Evolutionary conservation across 306 rosid species (phyloP).

Genomic region (Cicer judaicum): DNA sequence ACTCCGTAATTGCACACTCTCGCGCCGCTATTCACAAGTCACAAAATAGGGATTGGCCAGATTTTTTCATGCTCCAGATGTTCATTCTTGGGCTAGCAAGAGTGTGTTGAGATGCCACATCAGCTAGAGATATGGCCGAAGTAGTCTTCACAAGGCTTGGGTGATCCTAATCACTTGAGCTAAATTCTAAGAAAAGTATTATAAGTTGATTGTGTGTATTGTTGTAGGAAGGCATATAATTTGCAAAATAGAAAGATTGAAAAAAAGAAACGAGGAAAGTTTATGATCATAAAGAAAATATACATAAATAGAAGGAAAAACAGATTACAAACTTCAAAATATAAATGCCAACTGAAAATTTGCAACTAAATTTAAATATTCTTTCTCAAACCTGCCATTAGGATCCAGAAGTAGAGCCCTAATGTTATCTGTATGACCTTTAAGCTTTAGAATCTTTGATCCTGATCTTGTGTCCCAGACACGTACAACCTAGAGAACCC

Average conservation of each 20-base stretch:
- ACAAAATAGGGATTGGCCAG: neutral
- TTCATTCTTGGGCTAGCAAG: neutral
- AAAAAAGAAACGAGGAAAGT: neutral
- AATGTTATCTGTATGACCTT: slow-evolving; percentile 95
- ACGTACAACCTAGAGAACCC: slow-evolving; percentile 78
- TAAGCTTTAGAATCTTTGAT: slow-evolving; percentile 89
- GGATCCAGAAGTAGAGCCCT: slow-evolving; percentile 94
- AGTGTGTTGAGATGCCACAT: neutral
- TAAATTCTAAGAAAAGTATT: slow-evolving; percentile 8
- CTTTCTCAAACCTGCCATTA: slow-evolving; percentile 77
- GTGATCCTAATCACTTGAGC: slow-evolving; percentile 5
- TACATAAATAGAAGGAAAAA: slow-evolving; percentile 10
- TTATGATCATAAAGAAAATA: neutral
- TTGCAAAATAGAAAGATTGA: slow-evolving; percentile 19
- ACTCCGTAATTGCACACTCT: neutral
- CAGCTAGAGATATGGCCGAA: slow-evolving; percentile 3
- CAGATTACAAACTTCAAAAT: slow-evolving; percentile 20
- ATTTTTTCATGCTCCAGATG: neutral
- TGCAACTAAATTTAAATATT: slow-evolving; percentile 32
- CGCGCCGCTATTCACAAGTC: neutral
- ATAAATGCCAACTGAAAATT: slow-evolving; percentile 37
- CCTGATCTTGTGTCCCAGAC: slow-evolving; percentile 99
- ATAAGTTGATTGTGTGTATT: neutral
- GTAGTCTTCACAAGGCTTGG: slow-evolving; percentile 1
- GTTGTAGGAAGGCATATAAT: slow-evolving; percentile 36